Evolutionary conservation across 2,329 filamentous ascomycete species (phyloP).

Genomic region (Ophiostoma pallidulum): DNA sequence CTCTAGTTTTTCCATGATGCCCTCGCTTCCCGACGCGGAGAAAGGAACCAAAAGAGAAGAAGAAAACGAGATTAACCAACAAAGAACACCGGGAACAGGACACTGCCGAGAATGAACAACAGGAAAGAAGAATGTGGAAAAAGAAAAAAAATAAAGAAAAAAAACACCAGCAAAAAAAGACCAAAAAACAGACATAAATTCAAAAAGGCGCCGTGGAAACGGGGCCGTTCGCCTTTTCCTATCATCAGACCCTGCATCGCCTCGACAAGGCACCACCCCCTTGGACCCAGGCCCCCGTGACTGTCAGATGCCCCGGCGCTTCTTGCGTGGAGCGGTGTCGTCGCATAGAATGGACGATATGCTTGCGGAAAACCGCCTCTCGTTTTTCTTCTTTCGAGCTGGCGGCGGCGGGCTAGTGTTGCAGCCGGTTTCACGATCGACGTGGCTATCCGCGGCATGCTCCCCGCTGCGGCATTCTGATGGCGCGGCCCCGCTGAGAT

Average conservation of each 20-base stretch:
- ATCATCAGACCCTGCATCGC: not conserved
- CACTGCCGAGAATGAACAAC: too few relatives aligned
- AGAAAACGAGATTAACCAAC: too few relatives aligned
- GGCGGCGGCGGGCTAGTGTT: not conserved
- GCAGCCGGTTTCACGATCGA: not conserved
- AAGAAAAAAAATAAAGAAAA: not conserved
- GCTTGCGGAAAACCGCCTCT: not conserved
- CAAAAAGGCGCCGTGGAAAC: too few relatives aligned
- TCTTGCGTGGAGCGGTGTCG: slow-evolving; percentile 4
- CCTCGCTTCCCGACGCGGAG: not conserved
- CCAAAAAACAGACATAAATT: not conserved
- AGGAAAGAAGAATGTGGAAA: not conserved
- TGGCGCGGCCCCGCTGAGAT: slow-evolving; percentile 1
- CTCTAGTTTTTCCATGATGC: too few relatives aligned
- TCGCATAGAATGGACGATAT: slow-evolving; percentile 8
- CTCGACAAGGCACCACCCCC: too few relatives aligned
- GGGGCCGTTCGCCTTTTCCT: not conserved
- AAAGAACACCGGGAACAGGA: too few relatives aligned
- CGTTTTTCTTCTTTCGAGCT: not conserved
- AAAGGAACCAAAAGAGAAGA: not conserved
- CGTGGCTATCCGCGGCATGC: too few relatives aligned
- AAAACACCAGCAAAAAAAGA: not conserved
- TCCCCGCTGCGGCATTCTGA: too few relatives aligned
- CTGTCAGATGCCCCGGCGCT: not conserved
- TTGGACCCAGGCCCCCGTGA: not conserved